Evolutionary conservation across 352 stramenopile genomes (phyloP).

Genomic region (Globisporangium irregulare): DNA sequence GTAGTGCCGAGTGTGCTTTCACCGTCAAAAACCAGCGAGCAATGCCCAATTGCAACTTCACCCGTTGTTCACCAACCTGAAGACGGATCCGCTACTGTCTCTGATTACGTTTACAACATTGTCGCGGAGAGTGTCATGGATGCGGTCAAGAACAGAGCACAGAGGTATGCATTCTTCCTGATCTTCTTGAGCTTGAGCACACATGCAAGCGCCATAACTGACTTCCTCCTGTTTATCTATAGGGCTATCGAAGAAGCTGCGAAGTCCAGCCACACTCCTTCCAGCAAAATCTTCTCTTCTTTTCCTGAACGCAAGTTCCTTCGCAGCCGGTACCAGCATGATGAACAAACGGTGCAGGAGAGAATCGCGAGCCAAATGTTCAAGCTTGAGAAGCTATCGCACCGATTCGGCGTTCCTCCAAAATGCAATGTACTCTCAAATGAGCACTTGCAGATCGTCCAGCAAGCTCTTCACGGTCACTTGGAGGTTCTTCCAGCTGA

Average conservation of each 20-base stretch:
- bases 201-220: neutral
- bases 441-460: slow-evolving; percentile 45
- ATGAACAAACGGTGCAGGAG: slow-evolving; percentile 39
- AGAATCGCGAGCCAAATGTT: slow-evolving; percentile 33
- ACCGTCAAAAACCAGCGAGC: neutral
- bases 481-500: slow-evolving; percentile 52
- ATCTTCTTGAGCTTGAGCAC: neutral
- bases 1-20: too few species aligned
- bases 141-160: slow-evolving; percentile 22
- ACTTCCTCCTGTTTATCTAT: neutral
- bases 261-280: neutral
- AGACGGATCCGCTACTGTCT: neutral
- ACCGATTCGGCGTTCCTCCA: slow-evolving; percentile 44
- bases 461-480: slow-evolving; percentile 55
- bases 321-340: slow-evolving; percentile 45
- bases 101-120: slow-evolving; percentile 17
- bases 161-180: slow-evolving; percentile 26
- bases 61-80: neutral
- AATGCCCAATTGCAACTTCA: neutral
- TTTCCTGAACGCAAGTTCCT: slow-evolving; percentile 44
- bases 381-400: slow-evolving; percentile 38
- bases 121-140: slow-evolving; percentile 19
- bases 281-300: slow-evolving; percentile 28
- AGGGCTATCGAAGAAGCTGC: slow-evolving; percentile 5
- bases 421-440: slow-evolving; percentile 40